These are phyloP conservation scores for Opeltia flavorubescens DNA, from an alignment of 495 filamentous ascomycete genomes.

Conservation along the genomic window DNA sequence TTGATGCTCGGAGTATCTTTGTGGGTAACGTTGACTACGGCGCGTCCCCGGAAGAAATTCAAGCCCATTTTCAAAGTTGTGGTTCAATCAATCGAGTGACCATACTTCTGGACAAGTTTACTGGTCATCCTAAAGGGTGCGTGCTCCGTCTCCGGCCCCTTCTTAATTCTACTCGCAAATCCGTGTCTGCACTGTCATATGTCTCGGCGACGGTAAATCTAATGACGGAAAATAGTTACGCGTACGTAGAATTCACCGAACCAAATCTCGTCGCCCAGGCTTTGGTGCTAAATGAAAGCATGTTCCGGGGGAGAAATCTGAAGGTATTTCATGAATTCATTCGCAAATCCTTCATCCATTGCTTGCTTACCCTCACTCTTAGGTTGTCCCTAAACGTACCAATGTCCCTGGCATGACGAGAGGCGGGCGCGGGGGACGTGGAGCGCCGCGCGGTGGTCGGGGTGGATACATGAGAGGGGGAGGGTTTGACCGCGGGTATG, in stretches of 20 bases:
- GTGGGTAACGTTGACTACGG: slow-evolving; percentile 99
- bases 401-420: slow-evolving; percentile 91
- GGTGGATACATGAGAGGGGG: slow-evolving; percentile 45
- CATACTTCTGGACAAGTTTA: slow-evolving; percentile 94
- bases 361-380: slow-evolving; percentile 10
- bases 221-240: slow-evolving; percentile 57
- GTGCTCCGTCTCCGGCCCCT: slow-evolving; percentile 24
- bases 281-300: slow-evolving; percentile 88
- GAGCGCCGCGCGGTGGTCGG: slow-evolving; percentile 29
- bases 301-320: slow-evolving; percentile 86
- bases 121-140: slow-evolving; percentile 95
- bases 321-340: slow-evolving; percentile 45
- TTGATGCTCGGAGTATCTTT: slow-evolving; percentile 92
- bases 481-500: slow-evolving; percentile 44
- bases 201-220: slow-evolving; percentile 23
- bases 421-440: slow-evolving; percentile 53
- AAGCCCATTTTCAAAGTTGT: slow-evolving; percentile 96
- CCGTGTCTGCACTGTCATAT: background rate
- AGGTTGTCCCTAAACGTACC: slow-evolving; percentile 94
- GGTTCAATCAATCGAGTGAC: slow-evolving; percentile 97
- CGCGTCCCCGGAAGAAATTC: slow-evolving; percentile 94
- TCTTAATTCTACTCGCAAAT: background rate
- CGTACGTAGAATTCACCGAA: slow-evolving; percentile 97
- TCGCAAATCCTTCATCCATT: slow-evolving; percentile 1
- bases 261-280: slow-evolving; percentile 87